Conservation (phyloP, 108 stramenopile genomes). For the Bacterosira constricta region DNA sequence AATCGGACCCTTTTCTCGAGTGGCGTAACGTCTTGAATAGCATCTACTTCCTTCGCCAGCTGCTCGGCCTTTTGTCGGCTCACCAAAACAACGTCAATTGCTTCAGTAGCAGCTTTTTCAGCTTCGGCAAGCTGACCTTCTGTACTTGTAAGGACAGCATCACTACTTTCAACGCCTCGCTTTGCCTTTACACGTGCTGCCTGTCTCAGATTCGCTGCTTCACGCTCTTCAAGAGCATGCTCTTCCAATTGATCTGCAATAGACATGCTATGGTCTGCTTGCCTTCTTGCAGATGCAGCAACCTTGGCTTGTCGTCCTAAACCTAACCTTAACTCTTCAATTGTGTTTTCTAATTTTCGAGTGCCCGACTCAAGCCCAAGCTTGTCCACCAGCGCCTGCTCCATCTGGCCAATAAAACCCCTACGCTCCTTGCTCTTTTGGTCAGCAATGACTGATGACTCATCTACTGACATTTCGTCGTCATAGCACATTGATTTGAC, state of each 20-base stretch:
- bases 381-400: constrained; percentile 45
- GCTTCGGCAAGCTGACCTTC: constrained; percentile 74
- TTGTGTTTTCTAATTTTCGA: constrained; percentile 31
- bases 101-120: constrained; percentile 62
- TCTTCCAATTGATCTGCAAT: constrained; percentile 78
- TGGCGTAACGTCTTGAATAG: constrained; percentile 35
- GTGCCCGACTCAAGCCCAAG: constrained; percentile 33
- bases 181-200: constrained; percentile 68
- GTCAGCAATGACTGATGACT: neutral
- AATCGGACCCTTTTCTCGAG: constrained; percentile 32
- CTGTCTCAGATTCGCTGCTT: constrained; percentile 73
- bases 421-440: constrained; percentile 50
- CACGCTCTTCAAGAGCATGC: constrained; percentile 82
- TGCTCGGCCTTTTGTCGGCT: constrained; percentile 59
- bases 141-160: constrained; percentile 54
- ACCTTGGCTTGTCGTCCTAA: constrained; percentile 68
- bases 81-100: constrained; percentile 52
- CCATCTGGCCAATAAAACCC: constrained; percentile 28
- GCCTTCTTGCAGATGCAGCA: constrained; percentile 59
- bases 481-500: constrained; percentile 51
- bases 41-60: constrained; percentile 42
- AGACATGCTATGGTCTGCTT: constrained; percentile 63
- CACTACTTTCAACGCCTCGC: constrained; percentile 55
- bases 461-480: constrained; percentile 49
- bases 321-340: constrained; percentile 61